Percentiles rank a stretch among this genome's conserved stretches.
Evolutionary conservation across 257 asterid genomes (phyloP).

Genomic region (Solanum virginianum): DNA sequence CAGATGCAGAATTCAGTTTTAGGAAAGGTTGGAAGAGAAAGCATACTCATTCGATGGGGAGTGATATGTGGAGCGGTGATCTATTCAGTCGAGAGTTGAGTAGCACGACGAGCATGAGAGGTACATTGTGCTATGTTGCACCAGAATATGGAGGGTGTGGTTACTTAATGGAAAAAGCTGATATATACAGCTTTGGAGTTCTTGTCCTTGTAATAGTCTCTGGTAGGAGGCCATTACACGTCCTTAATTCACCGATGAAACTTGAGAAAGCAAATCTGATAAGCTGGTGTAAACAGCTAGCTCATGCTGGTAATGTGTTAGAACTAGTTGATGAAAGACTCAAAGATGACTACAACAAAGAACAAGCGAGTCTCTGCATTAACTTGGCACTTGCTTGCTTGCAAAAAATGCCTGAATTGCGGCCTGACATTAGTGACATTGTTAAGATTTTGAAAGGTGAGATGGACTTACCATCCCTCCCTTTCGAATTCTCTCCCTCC

Average conservation of each 20-base stretch:
- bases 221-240: conserved; percentile 86
- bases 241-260: conserved; percentile 86
- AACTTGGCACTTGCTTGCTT: conserved; percentile 83
- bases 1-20: conserved; percentile 59
- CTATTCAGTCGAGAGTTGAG: conserved; percentile 84
- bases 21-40: conserved; percentile 53
- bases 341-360: conserved; percentile 38
- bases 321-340: conserved; percentile 75
- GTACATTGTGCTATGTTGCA: conserved; percentile 82
- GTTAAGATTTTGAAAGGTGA: conserved; percentile 72
- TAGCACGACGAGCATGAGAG: conserved; percentile 98
- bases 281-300: conserved; percentile 79
- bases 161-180: conserved; percentile 72
- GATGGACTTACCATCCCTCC: conserved; percentile 57
- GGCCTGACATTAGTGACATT: conserved; percentile 76
- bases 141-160: conserved; percentile 82
- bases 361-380: conserved; percentile 66
- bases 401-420: conserved; percentile 70
- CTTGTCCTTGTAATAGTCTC: conserved; percentile 71
- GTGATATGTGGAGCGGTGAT: conserved; percentile 83
- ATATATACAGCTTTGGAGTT: conserved; percentile 85
- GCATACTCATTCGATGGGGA: conserved; percentile 34
- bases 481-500: conserved; percentile 85
- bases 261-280: conserved; percentile 78
- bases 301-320: conserved; percentile 51